Evolutionary conservation across 805 yeast genomes (phyloP).

Genomic region (Lachancea thermotolerans): DNA sequence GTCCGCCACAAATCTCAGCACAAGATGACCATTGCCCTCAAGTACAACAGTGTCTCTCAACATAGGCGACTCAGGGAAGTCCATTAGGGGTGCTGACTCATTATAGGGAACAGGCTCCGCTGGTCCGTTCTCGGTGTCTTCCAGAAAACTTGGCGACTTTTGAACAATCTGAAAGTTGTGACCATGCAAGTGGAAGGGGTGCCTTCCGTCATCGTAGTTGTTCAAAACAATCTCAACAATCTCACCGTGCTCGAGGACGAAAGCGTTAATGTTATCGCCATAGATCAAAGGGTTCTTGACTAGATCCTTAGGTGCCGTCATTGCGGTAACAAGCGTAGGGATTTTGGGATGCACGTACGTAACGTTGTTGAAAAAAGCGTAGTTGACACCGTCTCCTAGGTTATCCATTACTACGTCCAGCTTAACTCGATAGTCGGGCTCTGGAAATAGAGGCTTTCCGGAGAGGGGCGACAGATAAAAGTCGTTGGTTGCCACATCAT

Average conservation of each 20-base stretch:
- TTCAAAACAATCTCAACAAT: slow-evolving; percentile 71
- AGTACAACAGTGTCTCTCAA: slow-evolving; percentile 67
- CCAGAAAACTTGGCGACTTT: slow-evolving; percentile 45
- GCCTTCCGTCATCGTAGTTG: slow-evolving; percentile 73
- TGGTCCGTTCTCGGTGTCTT: slow-evolving; percentile 32
- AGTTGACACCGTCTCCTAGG: slow-evolving; percentile 66
- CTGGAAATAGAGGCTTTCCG: slow-evolving; percentile 43
- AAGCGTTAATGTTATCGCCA: slow-evolving; percentile 63
- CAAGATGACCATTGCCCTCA: slow-evolving; percentile 60
- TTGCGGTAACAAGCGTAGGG: slow-evolving; percentile 60
- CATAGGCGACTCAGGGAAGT: slow-evolving; percentile 53
- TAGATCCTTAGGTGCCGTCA: slow-evolving; percentile 47
- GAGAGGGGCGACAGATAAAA: slow-evolving; percentile 36
- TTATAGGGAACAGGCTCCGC: slow-evolving; percentile 46
- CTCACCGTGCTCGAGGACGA: slow-evolving; percentile 52
- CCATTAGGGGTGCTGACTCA: slow-evolving; percentile 34
- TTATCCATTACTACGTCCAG: slow-evolving; percentile 59
- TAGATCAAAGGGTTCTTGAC: slow-evolving; percentile 58
- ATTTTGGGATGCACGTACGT: slow-evolving; percentile 62
- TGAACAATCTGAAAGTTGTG: slow-evolving; percentile 59
- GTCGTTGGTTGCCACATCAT: slow-evolving; percentile 27
- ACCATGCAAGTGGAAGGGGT: slow-evolving; percentile 76
- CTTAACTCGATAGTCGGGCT: slow-evolving; percentile 55
- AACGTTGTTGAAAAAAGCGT: slow-evolving; percentile 67
- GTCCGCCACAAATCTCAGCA: slow-evolving; percentile 66